Percentiles rank a stretch among this genome's conserved stretches.
Evolutionary conservation across 2,329 filamentous ascomycete genomes (phyloP).

Genomic region (Hypoxylon sp.): DNA sequence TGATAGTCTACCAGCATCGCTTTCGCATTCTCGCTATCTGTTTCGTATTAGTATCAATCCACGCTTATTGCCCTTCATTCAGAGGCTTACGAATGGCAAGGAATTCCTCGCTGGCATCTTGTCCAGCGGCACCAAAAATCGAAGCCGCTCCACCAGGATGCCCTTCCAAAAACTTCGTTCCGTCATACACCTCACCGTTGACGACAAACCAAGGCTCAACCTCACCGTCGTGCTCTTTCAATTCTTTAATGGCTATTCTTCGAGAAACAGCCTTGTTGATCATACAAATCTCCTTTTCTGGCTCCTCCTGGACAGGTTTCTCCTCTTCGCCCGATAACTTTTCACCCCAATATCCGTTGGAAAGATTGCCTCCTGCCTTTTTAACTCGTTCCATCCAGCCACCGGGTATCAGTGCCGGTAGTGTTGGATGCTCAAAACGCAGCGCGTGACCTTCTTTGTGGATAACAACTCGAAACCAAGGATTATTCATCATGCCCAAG

Average conservation of each 20-base stretch:
- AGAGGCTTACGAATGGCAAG: slow-evolving; percentile 83
- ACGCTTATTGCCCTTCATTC: slow-evolving; percentile 43
- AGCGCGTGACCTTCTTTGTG: slow-evolving; percentile 70
- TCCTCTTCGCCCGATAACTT: slow-evolving; percentile 62
- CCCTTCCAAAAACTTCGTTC: slow-evolving; percentile 78
- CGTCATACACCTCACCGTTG: slow-evolving; percentile 88
- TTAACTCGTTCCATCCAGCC: slow-evolving; percentile 97
- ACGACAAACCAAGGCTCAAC: slow-evolving; percentile 86
- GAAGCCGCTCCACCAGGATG: slow-evolving; percentile 89
- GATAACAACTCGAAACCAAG: slow-evolving; percentile 87
- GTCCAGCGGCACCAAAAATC: slow-evolving; percentile 81
- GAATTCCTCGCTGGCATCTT: slow-evolving; percentile 88
- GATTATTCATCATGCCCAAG: slow-evolving; percentile 97
- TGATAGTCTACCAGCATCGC: slow-evolving; percentile 88
- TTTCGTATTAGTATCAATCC: slow-evolving; percentile 14
- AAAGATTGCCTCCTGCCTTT: slow-evolving; percentile 79
- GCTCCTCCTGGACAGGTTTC: slow-evolving; percentile 55
- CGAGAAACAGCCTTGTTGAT: slow-evolving; percentile 71
- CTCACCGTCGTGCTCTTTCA: slow-evolving; percentile 72
- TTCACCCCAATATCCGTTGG: slow-evolving; percentile 88
- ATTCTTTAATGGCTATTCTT: slow-evolving; percentile 73
- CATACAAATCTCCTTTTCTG: slow-evolving; percentile 76
- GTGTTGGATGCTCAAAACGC: slow-evolving; percentile 88
- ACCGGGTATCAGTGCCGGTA: slow-evolving; percentile 77
- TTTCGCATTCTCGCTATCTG: slow-evolving; percentile 92